Conservation (phyloP, 2,329 filamentous ascomycete species). For the Colletotrichum musae region DNA sequence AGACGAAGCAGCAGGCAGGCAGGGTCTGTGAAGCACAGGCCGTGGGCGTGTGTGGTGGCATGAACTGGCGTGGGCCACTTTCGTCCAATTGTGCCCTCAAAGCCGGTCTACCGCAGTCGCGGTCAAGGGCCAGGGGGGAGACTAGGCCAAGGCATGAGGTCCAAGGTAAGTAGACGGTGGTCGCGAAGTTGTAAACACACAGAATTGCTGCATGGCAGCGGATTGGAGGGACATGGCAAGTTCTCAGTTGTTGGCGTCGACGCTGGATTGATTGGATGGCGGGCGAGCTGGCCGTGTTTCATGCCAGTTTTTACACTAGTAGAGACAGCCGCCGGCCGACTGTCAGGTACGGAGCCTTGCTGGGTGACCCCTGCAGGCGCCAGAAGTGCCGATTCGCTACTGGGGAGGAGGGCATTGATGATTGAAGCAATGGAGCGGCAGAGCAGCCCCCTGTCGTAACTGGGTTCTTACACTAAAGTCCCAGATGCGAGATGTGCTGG, state of each 20-base stretch:
- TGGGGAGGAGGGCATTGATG: constrained; percentile 8
- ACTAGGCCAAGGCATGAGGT: not conserved
- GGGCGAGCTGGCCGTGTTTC: constrained; percentile 33
- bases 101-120: constrained; percentile 9
- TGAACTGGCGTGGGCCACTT: constrained; percentile 37
- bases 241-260: constrained; percentile 35
- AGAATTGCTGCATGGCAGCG: constrained; percentile 20
- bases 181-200: constrained; percentile 26
- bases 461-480: not conserved
- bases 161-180: not conserved
- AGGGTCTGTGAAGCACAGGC: constrained; percentile 14
- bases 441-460: constrained; percentile 26
- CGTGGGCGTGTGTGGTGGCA: constrained; percentile 15
- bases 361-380: constrained; percentile 33
- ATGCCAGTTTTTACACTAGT: constrained; percentile 32
- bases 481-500: not conserved
- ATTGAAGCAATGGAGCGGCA: constrained; percentile 22
- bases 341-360: constrained; percentile 32
- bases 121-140: constrained; percentile 5
- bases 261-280: constrained; percentile 36
- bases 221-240: constrained; percentile 27
- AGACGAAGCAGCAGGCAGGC: constrained; percentile 29
- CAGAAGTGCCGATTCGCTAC: constrained; percentile 34
- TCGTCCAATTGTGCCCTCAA: constrained; percentile 35
- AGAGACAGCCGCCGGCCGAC: constrained; percentile 38